Conservation (phyloP, 2,329 filamentous ascomycete genomes). For the Clonostachys solani region DNA sequence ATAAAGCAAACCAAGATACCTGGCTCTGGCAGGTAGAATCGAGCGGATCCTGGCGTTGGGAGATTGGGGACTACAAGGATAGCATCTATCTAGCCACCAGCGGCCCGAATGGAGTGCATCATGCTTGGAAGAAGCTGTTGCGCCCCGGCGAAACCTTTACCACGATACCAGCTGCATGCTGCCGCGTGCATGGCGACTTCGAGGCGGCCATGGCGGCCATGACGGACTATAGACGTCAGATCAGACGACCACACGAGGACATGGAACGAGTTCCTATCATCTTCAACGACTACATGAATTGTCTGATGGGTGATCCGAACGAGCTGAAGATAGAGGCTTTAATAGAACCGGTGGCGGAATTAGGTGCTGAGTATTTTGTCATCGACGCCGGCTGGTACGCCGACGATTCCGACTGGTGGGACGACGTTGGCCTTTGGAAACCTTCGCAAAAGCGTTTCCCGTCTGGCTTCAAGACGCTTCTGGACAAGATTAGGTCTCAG, state of each 20-base stretch:
- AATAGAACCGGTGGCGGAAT: slow-evolving; percentile 16
- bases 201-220: slow-evolving; percentile 17
- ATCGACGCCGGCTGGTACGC: slow-evolving; percentile 30
- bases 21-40: slow-evolving; percentile 29
- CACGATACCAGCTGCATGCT: slow-evolving; percentile 14
- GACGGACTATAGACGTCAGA: slow-evolving; percentile 19
- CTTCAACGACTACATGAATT: slow-evolving; percentile 34
- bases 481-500: slow-evolving; percentile 13
- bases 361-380: slow-evolving; percentile 27
- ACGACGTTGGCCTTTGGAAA: slow-evolving; percentile 24
- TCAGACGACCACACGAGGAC: slow-evolving; percentile 19
- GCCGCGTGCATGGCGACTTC: slow-evolving; percentile 10
- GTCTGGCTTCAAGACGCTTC: slow-evolving; percentile 15
- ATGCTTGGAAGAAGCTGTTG: slow-evolving; percentile 17
- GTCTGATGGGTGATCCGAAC: slow-evolving; percentile 28
- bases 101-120: slow-evolving; percentile 17
- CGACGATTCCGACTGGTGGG: slow-evolving; percentile 27
- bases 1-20: slow-evolving; percentile 10
- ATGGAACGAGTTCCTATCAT: slow-evolving; percentile 20
- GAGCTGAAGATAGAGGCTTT: slow-evolving; percentile 22
- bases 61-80: slow-evolving; percentile 24
- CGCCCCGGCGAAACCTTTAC: slow-evolving; percentile 15
- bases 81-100: slow-evolving; percentile 19
- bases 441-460: slow-evolving; percentile 23
- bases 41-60: slow-evolving; percentile 28